These are phyloP conservation scores for Boletellus ananiceps DNA, from an alignment of 768 basidiomycete genomes.

Conservation along the genomic window DNA sequence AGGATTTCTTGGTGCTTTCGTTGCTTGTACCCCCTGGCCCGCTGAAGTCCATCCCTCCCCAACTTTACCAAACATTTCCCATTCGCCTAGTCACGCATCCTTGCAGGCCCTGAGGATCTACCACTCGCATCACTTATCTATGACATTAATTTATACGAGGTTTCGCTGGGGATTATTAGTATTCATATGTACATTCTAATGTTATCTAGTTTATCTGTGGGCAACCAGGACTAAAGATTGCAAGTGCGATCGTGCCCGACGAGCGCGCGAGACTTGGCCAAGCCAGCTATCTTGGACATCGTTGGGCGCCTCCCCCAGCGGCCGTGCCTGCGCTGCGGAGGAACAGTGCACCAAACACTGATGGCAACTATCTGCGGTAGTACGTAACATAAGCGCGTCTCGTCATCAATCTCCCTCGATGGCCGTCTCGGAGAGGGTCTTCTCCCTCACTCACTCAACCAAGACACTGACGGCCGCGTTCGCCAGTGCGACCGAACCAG, in stretches of 20 bases:
- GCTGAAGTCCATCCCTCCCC: conserved; percentile 31
- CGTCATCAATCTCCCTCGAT: conserved; percentile 12
- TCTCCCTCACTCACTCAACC: conserved; percentile 29
- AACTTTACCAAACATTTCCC: conserved; percentile 48
- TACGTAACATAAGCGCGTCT: not conserved
- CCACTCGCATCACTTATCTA: conserved; percentile 13
- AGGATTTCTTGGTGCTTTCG: conserved; percentile 60
- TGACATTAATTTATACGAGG: conserved; percentile 13
- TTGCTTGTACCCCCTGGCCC: conserved; percentile 38
- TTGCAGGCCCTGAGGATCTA: conserved; percentile 29
- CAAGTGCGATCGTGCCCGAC: not conserved
- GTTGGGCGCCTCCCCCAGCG: too few relatives aligned
- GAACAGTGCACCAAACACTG: not conserved
- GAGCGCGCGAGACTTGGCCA: too few relatives aligned
- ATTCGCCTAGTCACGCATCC: conserved; percentile 63
- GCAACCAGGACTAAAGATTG: not conserved
- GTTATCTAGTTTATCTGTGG: not conserved
- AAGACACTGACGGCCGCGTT: conserved; percentile 42
- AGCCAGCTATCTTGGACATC: too few relatives aligned
- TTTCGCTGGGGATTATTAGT: conserved; percentile 1
- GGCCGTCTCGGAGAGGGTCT: conserved; percentile 29
- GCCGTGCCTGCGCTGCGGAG: not conserved
- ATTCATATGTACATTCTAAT: conserved; percentile 10
- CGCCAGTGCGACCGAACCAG: conserved; percentile 31
- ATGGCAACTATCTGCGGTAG: too few relatives aligned